These are phyloP conservation scores for Rhynchospora tenuis DNA, from an alignment of 176 grass and related monocot genomes.

Conservation along the genomic window DNA sequence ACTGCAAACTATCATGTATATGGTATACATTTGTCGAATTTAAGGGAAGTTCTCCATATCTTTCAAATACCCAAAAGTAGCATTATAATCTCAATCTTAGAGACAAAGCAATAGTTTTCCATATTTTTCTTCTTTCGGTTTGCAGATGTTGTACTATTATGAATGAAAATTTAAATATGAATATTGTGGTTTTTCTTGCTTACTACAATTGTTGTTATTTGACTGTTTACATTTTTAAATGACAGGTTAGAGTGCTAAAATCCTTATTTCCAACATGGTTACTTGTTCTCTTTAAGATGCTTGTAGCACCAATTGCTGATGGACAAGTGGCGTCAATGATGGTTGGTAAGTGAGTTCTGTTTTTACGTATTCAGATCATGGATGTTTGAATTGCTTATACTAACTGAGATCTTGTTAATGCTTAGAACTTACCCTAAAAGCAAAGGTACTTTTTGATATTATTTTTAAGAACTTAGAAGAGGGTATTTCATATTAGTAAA, in stretches of 20 bases:
- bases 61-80: neutral
- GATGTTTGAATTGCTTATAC: neutral
- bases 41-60: neutral
- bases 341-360: conserved; percentile 45
- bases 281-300: conserved; percentile 71
- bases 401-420: neutral
- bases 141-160: neutral
- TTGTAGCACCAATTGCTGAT: conserved; percentile 61
- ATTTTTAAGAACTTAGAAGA: neutral
- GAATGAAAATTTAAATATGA: neutral
- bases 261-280: conserved; percentile 72
- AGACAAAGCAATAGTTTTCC: neutral
- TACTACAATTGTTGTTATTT: neutral
- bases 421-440: neutral
- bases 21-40: too few relatives aligned
- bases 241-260: conserved; percentile 56
- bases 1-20: too few relatives aligned
- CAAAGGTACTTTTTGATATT: neutral
- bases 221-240: neutral
- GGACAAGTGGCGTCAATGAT: conserved; percentile 68
- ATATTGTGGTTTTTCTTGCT: neutral
- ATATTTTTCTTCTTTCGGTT: neutral
- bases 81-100: neutral
- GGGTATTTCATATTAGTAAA: neutral
- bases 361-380: neutral